A percentile compares a stretch with the other conserved stretches of the same genome.
These are phyloP conservation scores for Paxillus ammoniavirescens DNA, from an alignment of 768 basidiomycete species.

Conservation along the genomic window DNA sequence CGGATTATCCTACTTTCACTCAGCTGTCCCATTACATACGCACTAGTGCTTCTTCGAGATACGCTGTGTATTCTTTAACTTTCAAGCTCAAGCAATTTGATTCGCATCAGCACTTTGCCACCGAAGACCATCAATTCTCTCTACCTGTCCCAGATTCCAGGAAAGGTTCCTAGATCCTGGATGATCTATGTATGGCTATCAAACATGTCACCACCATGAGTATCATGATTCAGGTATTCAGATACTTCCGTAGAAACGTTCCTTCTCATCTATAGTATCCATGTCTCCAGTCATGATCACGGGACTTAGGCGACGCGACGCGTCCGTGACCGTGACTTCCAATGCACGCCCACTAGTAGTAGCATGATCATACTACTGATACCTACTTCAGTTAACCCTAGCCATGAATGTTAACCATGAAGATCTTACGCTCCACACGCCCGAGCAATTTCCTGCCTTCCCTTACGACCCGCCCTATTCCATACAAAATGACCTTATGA, in stretches of 20 bases:
- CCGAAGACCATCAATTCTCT: conserved; percentile 10
- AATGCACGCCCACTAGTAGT: no score
- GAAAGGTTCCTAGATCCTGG: conserved; percentile 9
- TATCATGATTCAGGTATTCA: no score
- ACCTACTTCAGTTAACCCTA: no score
- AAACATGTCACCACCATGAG: not conserved
- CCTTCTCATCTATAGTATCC: no score
- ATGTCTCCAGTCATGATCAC: no score
- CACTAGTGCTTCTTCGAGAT: conserved; percentile 20
- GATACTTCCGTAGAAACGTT: no score
- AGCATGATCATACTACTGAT: no score
- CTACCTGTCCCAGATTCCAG: conserved; percentile 1
- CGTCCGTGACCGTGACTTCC: no score
- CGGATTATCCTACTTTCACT: conserved; percentile 18
- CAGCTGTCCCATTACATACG: conserved; percentile 20
- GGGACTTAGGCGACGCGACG: no score
- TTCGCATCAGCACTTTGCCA: conserved; percentile 3
- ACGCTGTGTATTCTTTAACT: conserved; percentile 27
- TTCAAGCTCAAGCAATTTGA: conserved; percentile 14
- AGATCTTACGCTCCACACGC: conserved; percentile 51
- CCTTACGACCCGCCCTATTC: conserved; percentile 81
- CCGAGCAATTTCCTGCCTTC: conserved; percentile 70
- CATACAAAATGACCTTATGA: conserved; percentile 88
- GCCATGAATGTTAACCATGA: conserved; percentile 11
- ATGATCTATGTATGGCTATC: not conserved